Conservation (phyloP, 345 rosid species). For the Citrus inodora region DNA sequence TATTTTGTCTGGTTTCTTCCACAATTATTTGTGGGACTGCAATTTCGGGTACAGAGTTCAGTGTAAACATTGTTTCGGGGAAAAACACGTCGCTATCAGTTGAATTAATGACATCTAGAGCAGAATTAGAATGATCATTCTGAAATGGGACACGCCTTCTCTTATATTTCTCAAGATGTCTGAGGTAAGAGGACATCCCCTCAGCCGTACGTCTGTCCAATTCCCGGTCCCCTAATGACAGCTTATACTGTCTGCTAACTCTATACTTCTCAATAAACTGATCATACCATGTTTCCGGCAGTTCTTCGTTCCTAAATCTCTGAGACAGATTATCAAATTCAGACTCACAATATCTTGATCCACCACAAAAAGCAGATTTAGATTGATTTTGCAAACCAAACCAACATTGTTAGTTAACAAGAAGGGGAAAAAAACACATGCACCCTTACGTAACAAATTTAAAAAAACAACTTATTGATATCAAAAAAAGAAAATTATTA, state of each 20-base stretch:
- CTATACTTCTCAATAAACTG: conserved; percentile 65
- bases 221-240: conserved; percentile 58
- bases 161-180: conserved; percentile 58
- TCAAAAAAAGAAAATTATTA: background rate
- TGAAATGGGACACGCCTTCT: conserved; percentile 59
- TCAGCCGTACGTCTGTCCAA: conserved; percentile 70
- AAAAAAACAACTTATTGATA: background rate
- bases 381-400: conserved; percentile 40
- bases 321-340: conserved; percentile 54
- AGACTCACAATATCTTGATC: conserved; percentile 49
- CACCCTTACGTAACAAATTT: background rate
- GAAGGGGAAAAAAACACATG: too few relatives aligned
- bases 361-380: conserved; percentile 42
- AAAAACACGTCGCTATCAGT: conserved; percentile 62
- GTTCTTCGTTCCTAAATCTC: conserved; percentile 67
- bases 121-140: conserved; percentile 48
- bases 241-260: conserved; percentile 47
- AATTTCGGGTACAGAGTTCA: conserved; percentile 82
- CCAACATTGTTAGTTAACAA: background rate
- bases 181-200: conserved; percentile 68
- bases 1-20: conserved; percentile 34
- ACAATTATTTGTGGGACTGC: conserved; percentile 48
- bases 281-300: conserved; percentile 90
- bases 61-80: conserved; percentile 73
- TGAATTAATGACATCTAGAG: conserved; percentile 37